These are phyloP conservation scores for Tylopilus balloui DNA, from an alignment of 768 basidiomycete genomes.

Conservation along the genomic window DNA sequence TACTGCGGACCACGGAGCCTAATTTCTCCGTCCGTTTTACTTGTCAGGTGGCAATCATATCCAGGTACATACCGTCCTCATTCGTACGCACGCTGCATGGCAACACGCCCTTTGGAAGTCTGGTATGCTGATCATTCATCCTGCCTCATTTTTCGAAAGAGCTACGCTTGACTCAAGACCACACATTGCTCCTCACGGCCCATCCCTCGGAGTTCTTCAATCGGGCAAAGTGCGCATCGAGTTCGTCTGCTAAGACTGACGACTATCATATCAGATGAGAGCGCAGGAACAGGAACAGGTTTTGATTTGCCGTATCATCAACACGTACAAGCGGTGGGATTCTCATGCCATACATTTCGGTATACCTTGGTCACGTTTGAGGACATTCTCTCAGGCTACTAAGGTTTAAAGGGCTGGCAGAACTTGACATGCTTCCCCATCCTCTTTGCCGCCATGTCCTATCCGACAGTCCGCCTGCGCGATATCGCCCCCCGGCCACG, in stretches of 20 bases:
- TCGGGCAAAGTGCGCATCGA: neutral
- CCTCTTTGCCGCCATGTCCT: constrained; percentile 17
- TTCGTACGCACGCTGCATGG: neutral
- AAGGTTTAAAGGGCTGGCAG: constrained; percentile 8
- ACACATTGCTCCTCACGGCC: neutral
- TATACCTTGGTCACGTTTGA: neutral
- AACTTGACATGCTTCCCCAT: neutral
- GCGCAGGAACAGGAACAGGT: neutral
- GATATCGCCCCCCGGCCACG: constrained; percentile 39
- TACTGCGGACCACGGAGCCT: neutral
- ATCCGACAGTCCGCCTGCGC: constrained; percentile 34
- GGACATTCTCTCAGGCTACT: neutral
- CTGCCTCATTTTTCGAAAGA: neutral
- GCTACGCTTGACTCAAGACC: neutral
- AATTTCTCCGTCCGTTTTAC: neutral
- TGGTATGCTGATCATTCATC: neutral
- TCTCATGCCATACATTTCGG: neutral
- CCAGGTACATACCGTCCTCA: neutral
- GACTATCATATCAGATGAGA: neutral
- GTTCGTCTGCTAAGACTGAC: neutral
- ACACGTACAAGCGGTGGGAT: neutral
- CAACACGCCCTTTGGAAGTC: neutral
- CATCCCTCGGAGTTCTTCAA: constrained; percentile 6
- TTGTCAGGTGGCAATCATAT: neutral
- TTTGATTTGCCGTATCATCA: neutral